Evolutionary conservation across 495 filamentous ascomycete genomes (phyloP).

Genomic region (Penicillium steckii): DNA sequence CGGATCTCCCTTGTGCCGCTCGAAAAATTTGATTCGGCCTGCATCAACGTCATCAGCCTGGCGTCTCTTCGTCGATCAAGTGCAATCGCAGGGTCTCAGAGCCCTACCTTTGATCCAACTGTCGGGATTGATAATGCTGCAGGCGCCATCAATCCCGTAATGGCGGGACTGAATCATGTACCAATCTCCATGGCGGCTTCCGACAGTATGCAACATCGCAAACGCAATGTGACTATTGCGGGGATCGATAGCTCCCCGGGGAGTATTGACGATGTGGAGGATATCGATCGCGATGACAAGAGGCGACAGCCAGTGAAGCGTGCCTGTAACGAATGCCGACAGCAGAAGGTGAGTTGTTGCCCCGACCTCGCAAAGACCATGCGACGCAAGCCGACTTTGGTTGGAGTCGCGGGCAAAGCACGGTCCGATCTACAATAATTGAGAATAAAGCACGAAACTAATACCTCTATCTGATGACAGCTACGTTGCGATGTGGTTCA

Average conservation of each 20-base stretch:
- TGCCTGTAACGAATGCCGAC: constrained; percentile 92
- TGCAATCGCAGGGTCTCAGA: constrained; percentile 38
- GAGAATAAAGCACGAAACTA: constrained; percentile 5
- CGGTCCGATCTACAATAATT: neutral
- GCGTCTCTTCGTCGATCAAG: constrained; percentile 37
- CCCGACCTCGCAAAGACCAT: neutral
- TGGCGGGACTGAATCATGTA: constrained; percentile 41
- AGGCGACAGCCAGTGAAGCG: constrained; percentile 76
- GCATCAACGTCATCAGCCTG: constrained; percentile 37
- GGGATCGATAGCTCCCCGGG: constrained; percentile 66
- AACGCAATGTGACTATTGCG: constrained; percentile 45
- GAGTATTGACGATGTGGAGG: constrained; percentile 67
- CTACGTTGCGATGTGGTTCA: constrained; percentile 88
- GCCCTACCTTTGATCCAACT: constrained; percentile 26
- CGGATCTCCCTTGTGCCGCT: neutral
- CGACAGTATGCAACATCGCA: constrained; percentile 39
- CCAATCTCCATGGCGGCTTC: constrained; percentile 32
- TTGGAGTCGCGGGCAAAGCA: neutral
- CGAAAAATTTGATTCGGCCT: constrained; percentile 4
- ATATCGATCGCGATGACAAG: constrained; percentile 58
- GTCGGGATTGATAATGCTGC: constrained; percentile 37
- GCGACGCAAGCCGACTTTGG: constrained; percentile 2
- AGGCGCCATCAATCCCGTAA: constrained; percentile 42
- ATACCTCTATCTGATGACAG: constrained; percentile 39
- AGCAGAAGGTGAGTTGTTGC: constrained; percentile 76